Base-by-base conservation (phyloP, 305 asterid species). In the Solanum hybrid region DNA sequence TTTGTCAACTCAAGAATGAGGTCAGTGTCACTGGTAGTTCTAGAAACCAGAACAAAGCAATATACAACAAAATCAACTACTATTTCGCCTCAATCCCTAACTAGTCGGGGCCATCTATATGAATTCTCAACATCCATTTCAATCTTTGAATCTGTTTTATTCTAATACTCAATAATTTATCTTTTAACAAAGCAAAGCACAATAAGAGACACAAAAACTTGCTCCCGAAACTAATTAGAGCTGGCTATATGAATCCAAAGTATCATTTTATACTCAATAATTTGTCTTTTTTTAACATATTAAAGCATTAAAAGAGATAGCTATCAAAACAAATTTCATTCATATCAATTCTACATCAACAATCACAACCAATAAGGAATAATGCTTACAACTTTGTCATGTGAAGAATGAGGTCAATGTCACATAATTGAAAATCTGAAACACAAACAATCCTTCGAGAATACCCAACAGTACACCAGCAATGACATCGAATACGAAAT, bases 401-500 rank as follows among this genome's bases (percentile, higher is more conserved):
- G 86, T 88, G 67, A 96, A 61, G 90, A 93, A 92, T 80, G 91
- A 91, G 88, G 87, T 91, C 83, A 95, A 57, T 3, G 93, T 93
- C 87, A 94, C 94, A 79, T 88, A 92, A 91, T 95, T 95, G 46
- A 95, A 82, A 86, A 91, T 74, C 87, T 93, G 90, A 92, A 95
- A 91, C 76, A 96, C 98, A 39, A 95, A 83, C 71, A 95, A 1
- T 73, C 95, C 98, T 91, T 95, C 96, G 13, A 95, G 26, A 88
- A 94, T 93, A 29, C 99, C 99, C 91, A 96, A 78, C 40, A 90
- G 34, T 31, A 90, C 92, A 90, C 99, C 99, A 3, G 96, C 96
- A 5, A 96, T 33, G 5, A 97, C 96, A 92, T 97, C 99, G 5
- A 95, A 90, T 87, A 96, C 92, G 73, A 96, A 97, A 92, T 97